Evolutionary conservation across 805 yeast species (phyloP).

Genomic region (Candida berthetii): DNA sequence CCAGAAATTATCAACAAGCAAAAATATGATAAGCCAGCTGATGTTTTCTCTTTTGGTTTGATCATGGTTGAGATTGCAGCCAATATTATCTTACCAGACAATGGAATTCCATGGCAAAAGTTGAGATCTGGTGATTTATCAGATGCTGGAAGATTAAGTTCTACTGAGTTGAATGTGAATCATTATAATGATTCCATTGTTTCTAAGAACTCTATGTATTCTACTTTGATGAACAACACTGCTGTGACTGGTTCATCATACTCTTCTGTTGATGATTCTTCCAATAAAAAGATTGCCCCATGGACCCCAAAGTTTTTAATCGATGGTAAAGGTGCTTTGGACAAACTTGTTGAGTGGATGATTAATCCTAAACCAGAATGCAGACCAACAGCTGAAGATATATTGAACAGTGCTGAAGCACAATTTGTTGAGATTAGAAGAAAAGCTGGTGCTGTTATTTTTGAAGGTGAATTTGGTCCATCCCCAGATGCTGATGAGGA

Average conservation of each 20-base stretch:
- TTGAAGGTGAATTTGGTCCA: slow-evolving; percentile 95
- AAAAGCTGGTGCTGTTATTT: slow-evolving; percentile 89
- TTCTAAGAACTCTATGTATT: slow-evolving; percentile 17
- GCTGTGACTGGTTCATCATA: slow-evolving; percentile 20
- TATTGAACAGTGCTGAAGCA: slow-evolving; percentile 70
- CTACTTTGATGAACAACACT: slow-evolving; percentile 17
- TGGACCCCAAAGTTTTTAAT: slow-evolving; percentile 88
- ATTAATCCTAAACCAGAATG: slow-evolving; percentile 73
- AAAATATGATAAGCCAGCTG: slow-evolving; percentile 86
- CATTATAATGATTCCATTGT: slow-evolving; percentile 16
- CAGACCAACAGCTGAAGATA: slow-evolving; percentile 73
- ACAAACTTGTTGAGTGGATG: slow-evolving; percentile 82
- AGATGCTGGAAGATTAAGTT: slow-evolving; percentile 85
- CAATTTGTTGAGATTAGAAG: slow-evolving; percentile 71
- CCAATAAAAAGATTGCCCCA: slow-evolving; percentile 42
- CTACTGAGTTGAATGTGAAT: slow-evolving; percentile 49
- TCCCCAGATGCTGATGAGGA: slow-evolving; percentile 38
- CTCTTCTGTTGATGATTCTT: slow-evolving; percentile 17
- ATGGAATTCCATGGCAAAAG: slow-evolving; percentile 96
- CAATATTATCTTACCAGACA: slow-evolving; percentile 89
- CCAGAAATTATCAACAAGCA: slow-evolving; percentile 87
- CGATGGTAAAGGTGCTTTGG: slow-evolving; percentile 67
- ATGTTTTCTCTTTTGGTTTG: slow-evolving; percentile 88
- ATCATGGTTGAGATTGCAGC: slow-evolving; percentile 95
- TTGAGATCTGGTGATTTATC: slow-evolving; percentile 90